Evolutionary conservation across 139 green algal species (phyloP), one percentile per base, ranked within the genome.

Genomic region (Chlorella ohadii): DNA sequence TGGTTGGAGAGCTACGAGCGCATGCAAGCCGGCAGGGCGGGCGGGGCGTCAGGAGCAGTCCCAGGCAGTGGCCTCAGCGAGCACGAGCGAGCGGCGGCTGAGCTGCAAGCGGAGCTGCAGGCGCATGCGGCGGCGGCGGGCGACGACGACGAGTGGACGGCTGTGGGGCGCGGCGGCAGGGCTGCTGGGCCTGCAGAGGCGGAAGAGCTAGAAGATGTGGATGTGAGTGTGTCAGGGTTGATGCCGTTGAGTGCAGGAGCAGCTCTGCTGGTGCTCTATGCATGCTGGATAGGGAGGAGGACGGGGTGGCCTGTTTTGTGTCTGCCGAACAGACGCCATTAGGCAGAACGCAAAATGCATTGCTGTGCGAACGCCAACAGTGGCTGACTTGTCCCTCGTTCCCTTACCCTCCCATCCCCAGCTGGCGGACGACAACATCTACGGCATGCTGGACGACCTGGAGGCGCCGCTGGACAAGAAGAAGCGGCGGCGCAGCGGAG

Each of bases 81-180:
- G 72, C 72, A 65, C 15, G 72, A 65, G n/a, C 72, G 72, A 2
- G 72, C 13, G 28, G 72, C 72, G 13, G 72, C 72, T 23, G 72
- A 64, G 72, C n/a, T 79, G 72, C 72, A 79, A 25, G 72, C 44
- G 16, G 28, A 39, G 47, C 13, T 79, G 39, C 70, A 76, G 70
- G 70, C 70, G 28, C 28, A 6, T 1, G 72, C 72, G 47, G 72
- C 72, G 27, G 63, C n/a, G 13, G 63, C 63, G 7, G 68, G 11
- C 11, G 68, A 28, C 12, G 65, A 39, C 22, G 65, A 27, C 13
- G 65, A 33, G 1, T 72, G 65, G 65, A 72, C 31, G 31, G 34
- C 65, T 6, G n/a, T 76, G 68, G 68, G 68, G 36, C 36, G 25
- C 36, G 16, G 31, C 31, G 51, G 51, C 51, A 59, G 51, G 51